Evolutionary conservation across 164 flowering plant genomes (phyloP).

Genomic region (Akebia trifoliata): DNA sequence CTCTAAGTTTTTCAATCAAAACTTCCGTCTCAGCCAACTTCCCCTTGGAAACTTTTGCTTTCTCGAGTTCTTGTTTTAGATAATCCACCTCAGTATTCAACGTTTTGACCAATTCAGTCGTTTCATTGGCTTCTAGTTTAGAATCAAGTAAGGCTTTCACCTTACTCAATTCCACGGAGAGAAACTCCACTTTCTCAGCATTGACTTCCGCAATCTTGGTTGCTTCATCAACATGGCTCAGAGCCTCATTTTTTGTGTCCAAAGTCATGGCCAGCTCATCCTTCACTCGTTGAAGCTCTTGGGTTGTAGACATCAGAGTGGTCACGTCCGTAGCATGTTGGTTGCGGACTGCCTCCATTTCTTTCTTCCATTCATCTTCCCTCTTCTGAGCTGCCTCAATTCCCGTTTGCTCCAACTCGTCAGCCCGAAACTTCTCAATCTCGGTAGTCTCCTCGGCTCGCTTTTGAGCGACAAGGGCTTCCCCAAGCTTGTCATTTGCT

Average conservation of each 20-base stretch:
- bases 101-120: conserved; percentile 30
- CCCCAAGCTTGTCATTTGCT: conserved; percentile 70
- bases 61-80: conserved; percentile 37
- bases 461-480: conserved; percentile 80
- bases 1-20: conserved; percentile 37
- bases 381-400: conserved; percentile 74
- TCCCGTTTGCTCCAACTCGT: conserved; percentile 78
- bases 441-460: conserved; percentile 80
- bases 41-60: conserved; percentile 12
- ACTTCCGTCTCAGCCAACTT: conserved; percentile 16
- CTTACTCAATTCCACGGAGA: conserved; percentile 54
- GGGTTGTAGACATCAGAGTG: conserved; percentile 56
- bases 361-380: conserved; percentile 76
- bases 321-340: conserved; percentile 77
- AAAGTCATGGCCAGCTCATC: conserved; percentile 65
- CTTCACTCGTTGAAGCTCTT: conserved; percentile 65
- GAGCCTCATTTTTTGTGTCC: conserved; percentile 77
- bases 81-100: conserved; percentile 54
- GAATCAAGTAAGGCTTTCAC: conserved; percentile 68
- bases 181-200: conserved; percentile 63
- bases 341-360: conserved; percentile 57
- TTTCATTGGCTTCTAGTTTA: conserved; percentile 43
- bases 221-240: conserved; percentile 80
- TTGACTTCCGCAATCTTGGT: conserved; percentile 81
- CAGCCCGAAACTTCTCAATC: conserved; percentile 87